Evolutionary conservation across 2,329 filamentous ascomycete species (phyloP).

Genomic region (Sporothrix pallida): DNA sequence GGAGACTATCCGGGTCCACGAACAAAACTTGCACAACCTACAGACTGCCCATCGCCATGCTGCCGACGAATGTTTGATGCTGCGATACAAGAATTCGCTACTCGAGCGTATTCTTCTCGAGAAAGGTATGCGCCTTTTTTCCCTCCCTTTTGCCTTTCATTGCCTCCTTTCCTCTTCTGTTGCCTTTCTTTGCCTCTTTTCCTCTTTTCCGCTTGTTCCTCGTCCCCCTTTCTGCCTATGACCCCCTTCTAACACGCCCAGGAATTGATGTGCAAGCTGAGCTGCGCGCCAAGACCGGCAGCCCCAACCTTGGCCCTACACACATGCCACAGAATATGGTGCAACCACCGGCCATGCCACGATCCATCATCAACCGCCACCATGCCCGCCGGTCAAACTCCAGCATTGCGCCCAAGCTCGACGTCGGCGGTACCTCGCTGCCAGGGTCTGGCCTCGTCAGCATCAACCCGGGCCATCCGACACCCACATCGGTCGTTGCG

Average conservation of each 20-base stretch:
- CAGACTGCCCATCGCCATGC: constrained; percentile 94
- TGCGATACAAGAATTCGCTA: constrained; percentile 97
- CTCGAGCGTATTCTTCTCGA: constrained; percentile 94
- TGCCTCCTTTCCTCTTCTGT: constrained; percentile 13
- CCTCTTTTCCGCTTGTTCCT: constrained; percentile 8
- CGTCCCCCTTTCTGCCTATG: neutral
- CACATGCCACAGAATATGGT: constrained; percentile 71
- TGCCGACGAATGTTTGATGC: constrained; percentile 96
- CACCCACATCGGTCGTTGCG: constrained; percentile 59
- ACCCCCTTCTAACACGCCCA: constrained; percentile 46
- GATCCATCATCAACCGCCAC: constrained; percentile 80
- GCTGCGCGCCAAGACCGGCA: constrained; percentile 88
- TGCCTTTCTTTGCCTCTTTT: neutral
- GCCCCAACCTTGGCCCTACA: constrained; percentile 76
- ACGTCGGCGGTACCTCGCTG: constrained; percentile 57
- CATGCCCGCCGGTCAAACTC: constrained; percentile 73
- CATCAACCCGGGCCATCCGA: constrained; percentile 38
- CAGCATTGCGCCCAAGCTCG: constrained; percentile 76
- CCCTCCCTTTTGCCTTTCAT: neutral
- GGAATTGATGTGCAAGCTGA: constrained; percentile 98
- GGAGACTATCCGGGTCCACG: constrained; percentile 95
- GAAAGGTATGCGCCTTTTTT: constrained; percentile 68
- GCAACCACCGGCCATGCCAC: constrained; percentile 77
- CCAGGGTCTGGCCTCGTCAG: constrained; percentile 49
- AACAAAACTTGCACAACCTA: constrained; percentile 88